Evolutionary conservation across 2,329 filamentous ascomycete genomes (phyloP), one percentile per base, ranked within the genome.

Genomic region (Ambrosiella cleistominuta): DNA sequence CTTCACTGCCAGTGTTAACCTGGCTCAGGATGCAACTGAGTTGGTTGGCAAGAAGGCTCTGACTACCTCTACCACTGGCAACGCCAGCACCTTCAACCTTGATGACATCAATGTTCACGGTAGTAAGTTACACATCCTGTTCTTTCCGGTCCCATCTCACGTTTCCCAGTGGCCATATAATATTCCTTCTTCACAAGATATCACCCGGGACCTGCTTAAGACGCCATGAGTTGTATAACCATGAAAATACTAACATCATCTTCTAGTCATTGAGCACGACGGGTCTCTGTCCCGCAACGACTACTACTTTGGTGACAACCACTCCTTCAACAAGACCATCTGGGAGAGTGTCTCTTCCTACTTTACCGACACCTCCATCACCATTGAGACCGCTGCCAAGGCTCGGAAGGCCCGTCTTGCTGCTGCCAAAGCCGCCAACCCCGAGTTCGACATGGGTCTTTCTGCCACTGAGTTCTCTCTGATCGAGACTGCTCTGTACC

Each of bases 191-290:
- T 27, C 27, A 27, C 3, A 27, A 4, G 27, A 3, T 27, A 27
- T 27, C 27, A 27, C 27, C 27, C 3, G 4, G 27, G 27, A 27
- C 3, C 27, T 5, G 1, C 27, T 27, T 27, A 27, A 27, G 27
- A 27, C 27, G 27, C 2, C 27, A 27, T 3, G 4, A 27, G 27
- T 5, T 27, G 27, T 27, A 47, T 39, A 51, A 49, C 35, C 5
- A 27, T 27, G 27, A 19, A 38, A 11, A 8, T 3, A 49, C 44
- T 56, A 52, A 60, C 49, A 11, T 37, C 15, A 8, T 27, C 4
- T 27, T 37, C 36, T 38, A 68, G 66, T 68, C n/a, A 67, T 70
- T 57, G 68, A 70, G 54, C 67, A 68, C 59, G 68, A 70, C 57
- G 67, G 66, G 44, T 66, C 64, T 40, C 61, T 70, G 1, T 66